These are phyloP conservation scores for Sugiyamaella xylanicola DNA, from an alignment of 1,139 yeast species.

Conservation along the genomic window DNA sequence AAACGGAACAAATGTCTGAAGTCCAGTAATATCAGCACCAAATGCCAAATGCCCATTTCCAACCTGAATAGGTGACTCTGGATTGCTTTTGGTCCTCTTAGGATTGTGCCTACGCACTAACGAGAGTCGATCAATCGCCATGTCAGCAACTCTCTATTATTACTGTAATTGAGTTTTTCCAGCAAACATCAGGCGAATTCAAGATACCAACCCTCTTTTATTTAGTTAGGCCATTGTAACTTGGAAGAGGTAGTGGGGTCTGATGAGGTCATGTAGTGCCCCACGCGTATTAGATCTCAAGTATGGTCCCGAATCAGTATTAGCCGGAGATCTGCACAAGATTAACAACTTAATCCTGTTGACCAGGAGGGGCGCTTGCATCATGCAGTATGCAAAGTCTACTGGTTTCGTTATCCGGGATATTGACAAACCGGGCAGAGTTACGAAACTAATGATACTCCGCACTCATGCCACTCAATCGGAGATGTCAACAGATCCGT, in stretches of 20 bases:
- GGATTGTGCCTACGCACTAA: constrained; percentile 21
- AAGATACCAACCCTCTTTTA: not conserved
- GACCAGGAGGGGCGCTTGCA: not conserved
- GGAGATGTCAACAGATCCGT: not conserved
- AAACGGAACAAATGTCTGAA: constrained; percentile 23
- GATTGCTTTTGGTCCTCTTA: constrained; percentile 10
- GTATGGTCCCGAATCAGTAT: not conserved
- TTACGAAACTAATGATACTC: not conserved
- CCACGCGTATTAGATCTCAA: not conserved
- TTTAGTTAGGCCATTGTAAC: not conserved
- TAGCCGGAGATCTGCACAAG: not conserved
- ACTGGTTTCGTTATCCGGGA: not conserved
- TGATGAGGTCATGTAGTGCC: not conserved
- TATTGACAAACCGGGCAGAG: not conserved
- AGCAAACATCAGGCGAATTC: too few species aligned
- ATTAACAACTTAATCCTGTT: not conserved
- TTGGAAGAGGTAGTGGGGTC: not conserved
- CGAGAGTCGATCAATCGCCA: constrained; percentile 17
- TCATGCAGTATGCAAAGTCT: not conserved
- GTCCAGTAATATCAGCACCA: constrained; percentile 23
- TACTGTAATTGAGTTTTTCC: too few species aligned
- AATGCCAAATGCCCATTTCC: constrained; percentile 23
- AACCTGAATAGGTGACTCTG: constrained; percentile 18
- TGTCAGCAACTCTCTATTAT: not conserved
- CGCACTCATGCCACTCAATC: not conserved